Base-by-base conservation (phyloP, 306 rosid genomes). In the Coriaria nepalensis region DNA sequence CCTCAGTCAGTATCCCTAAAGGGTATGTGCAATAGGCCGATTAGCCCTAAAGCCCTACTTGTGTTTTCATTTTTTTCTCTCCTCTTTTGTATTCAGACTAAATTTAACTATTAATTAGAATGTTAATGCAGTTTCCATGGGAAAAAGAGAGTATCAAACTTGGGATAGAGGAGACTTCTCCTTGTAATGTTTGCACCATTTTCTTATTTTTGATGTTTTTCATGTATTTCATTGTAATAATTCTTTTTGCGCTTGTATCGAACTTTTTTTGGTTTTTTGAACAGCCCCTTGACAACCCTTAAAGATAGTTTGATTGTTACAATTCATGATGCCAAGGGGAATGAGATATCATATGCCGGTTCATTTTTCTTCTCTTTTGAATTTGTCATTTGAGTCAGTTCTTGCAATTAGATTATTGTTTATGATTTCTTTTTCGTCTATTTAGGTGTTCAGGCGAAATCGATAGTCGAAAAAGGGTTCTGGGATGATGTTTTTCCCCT, bases 401-500 rank as follows among this genome's bases (percentile, higher is more conserved):
- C n/a, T 15, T 50, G 40, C 57, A 43, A 32, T 10, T 33, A 37
- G 43, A 70, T 47, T 49, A 40, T 67, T 56, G 44, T 41, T 50
- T 44, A 50, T 56, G 37, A 47, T 52, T 59, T 43, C 68, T 37
- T 70, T 57, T 53, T 47, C 65, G 53, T n/a, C n/a, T n/a, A n/a
- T 47, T 65, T 78, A 85, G 94, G 73, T 48, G 40, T 90, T 69
- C 75, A 75, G 47, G 61, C 66, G 14, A 85, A 73, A 61, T 67
- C 79, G 58, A 75, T 82, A 40, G 75, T 92, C 45, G 94, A 81
- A 61, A 85, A 72, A 62, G 94, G 94, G 54, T 56, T 69, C 42
- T 85, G 87, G 94, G 94, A 92, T 55, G 81, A 79, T 38, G 52
- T 56, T 4, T 85, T 85, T 64, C 73, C 83, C 29, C 82, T 92